Percentiles rank a stretch among this genome's conserved stretches.
phyloP scores from a whole-genome alignment of 345 rosid species.

The Triadica sebifera region DNA sequence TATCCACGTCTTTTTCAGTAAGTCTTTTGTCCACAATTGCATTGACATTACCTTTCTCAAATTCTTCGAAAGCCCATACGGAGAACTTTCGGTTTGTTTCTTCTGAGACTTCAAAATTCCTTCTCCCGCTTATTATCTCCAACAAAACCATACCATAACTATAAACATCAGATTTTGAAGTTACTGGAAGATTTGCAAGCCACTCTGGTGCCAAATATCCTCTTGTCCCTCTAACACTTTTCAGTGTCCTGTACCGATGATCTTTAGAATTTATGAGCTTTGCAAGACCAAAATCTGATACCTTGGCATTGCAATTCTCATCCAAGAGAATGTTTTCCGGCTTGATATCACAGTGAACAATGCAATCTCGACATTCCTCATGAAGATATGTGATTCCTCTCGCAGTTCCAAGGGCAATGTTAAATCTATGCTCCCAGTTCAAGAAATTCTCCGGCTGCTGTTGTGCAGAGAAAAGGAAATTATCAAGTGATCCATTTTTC shows the following conservation, averaged over 20 bases:
- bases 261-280: constrained; percentile 29
- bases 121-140: constrained; percentile 30
- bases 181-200: constrained; percentile 34
- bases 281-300: constrained; percentile 36
- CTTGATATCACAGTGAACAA: constrained; percentile 35
- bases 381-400: constrained; percentile 37
- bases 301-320: constrained; percentile 27
- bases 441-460: constrained; percentile 19
- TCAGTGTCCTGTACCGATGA: constrained; percentile 25
- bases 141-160: constrained; percentile 33
- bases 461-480: constrained; percentile 19
- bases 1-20: constrained; percentile 9
- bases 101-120: constrained; percentile 26
- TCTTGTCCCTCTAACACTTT: constrained; percentile 34
- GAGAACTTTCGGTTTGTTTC: constrained; percentile 47
- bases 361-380: constrained; percentile 38
- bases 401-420: constrained; percentile 30
- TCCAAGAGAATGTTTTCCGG: constrained; percentile 35
- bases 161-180: constrained; percentile 33
- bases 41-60: constrained; percentile 26
- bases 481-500: constrained; percentile 29
- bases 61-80: constrained; percentile 60
- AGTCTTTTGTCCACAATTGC: constrained; percentile 22
- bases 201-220: constrained; percentile 36
- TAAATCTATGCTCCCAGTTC: constrained; percentile 24